phyloP scores from a whole-genome alignment of 345 rosid species.

The Camelina neglecta region DNA sequence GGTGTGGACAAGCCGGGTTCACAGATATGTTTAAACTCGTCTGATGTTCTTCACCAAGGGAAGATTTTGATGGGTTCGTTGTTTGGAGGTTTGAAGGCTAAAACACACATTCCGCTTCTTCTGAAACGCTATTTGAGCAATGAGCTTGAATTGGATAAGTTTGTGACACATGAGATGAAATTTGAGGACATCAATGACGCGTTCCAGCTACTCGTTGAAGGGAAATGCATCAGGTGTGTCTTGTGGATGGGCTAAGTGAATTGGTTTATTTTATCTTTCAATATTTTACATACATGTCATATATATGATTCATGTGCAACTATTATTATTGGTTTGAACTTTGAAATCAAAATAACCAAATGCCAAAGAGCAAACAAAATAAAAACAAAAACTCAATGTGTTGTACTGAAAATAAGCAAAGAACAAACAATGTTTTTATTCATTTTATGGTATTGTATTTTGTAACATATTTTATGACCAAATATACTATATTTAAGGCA shows the following conservation, averaged over 20 bases:
- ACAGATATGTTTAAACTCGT: conserved; percentile 51
- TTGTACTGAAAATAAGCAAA: neutral
- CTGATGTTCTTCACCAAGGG: conserved; percentile 63
- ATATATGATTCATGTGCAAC: neutral
- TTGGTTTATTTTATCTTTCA: neutral
- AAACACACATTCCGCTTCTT: conserved; percentile 80
- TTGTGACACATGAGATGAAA: conserved; percentile 76
- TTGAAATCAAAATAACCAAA: conserved; percentile 7
- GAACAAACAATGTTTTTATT: no score
- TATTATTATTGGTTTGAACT: conserved; percentile 5
- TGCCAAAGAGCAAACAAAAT: neutral
- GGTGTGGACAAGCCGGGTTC: conserved; percentile 83
- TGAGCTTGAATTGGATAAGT: conserved; percentile 76
- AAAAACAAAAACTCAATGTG: neutral
- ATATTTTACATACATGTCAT: conserved; percentile 14
- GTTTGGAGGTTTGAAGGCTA: conserved; percentile 87
- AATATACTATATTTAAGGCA: no score
- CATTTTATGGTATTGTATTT: no score
- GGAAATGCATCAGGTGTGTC: conserved; percentile 74
- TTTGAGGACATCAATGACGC: conserved; percentile 80
- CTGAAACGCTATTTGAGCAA: conserved; percentile 65
- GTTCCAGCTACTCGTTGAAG: conserved; percentile 60
- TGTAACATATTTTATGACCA: no score
- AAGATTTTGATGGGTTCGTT: conserved; percentile 64
- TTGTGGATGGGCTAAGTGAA: conserved; percentile 67